Percentiles rank a stretch among this genome's conserved stretches.
phyloP scores from a whole-genome alignment of 2,329 filamentous ascomycete species.

The Phaeosphaeriaceae sp. region DNA sequence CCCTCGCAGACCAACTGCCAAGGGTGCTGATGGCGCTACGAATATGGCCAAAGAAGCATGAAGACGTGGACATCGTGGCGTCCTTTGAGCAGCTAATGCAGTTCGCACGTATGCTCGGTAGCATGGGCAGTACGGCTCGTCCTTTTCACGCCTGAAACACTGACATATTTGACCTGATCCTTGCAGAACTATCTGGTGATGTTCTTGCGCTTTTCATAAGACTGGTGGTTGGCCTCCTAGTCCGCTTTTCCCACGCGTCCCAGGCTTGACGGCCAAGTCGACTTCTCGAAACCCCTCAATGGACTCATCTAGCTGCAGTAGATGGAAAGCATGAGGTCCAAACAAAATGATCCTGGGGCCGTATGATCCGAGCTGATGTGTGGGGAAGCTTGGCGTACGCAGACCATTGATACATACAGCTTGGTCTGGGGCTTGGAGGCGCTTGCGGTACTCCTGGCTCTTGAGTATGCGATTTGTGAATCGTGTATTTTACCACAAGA shows the following conservation, averaged over 20 bases:
- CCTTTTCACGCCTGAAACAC: not conserved
- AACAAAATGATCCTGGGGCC: constrained; percentile 19
- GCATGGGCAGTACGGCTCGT: constrained; percentile 23
- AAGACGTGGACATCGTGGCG: constrained; percentile 21
- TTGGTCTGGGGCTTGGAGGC: constrained; percentile 14
- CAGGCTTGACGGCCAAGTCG: not conserved
- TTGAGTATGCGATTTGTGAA: constrained; percentile 28
- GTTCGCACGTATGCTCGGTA: constrained; percentile 12
- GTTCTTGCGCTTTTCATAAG: not conserved
- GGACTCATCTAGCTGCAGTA: constrained; percentile 1
- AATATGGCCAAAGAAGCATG: constrained; percentile 18
- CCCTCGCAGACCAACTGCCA: constrained; percentile 19
- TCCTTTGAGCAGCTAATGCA: constrained; percentile 20
- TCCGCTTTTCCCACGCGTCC: not conserved
- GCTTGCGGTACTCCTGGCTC: constrained; percentile 14
- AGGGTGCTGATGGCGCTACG: constrained; percentile 26
- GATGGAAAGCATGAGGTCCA: constrained; percentile 23
- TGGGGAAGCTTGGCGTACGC: constrained; percentile 45
- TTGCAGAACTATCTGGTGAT: not conserved
- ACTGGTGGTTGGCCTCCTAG: not conserved
- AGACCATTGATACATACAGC: constrained; percentile 30
- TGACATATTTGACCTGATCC: not conserved
- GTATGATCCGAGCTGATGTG: constrained; percentile 26
- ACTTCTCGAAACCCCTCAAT: not conserved
- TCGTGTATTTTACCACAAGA: constrained; percentile 26